Evolutionary conservation across 257 asterid genomes (phyloP).

Genomic region (Prunella vulgaris): DNA sequence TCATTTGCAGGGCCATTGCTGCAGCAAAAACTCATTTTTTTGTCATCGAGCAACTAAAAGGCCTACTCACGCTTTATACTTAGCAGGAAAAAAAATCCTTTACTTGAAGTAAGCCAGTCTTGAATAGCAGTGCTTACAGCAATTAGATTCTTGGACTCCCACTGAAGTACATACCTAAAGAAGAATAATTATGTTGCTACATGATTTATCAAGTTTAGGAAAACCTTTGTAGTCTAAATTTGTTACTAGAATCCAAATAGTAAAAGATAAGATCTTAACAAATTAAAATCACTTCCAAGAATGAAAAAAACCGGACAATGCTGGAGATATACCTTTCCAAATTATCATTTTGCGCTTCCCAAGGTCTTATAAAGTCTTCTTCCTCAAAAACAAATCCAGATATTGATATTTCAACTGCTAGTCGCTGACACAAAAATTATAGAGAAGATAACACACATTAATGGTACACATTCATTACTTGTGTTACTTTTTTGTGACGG

Average conservation of each 20-base stretch:
- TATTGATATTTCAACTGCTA: slow-evolving; percentile 83
- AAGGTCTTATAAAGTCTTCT: slow-evolving; percentile 77
- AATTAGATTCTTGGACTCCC: slow-evolving; percentile 86
- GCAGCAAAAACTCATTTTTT: slow-evolving; percentile 28
- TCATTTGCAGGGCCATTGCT: slow-evolving; percentile 74
- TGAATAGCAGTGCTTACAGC: slow-evolving; percentile 94
- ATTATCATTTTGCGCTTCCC: slow-evolving; percentile 74
- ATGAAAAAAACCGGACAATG: background rate
- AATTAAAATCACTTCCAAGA: slow-evolving; percentile 2
- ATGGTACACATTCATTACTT: too few species aligned
- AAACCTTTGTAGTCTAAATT: background rate
- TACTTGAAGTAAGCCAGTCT: slow-evolving; percentile 96
- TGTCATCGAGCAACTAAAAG: slow-evolving; percentile 19
- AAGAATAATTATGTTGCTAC: slow-evolving; percentile 10
- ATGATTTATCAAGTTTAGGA: slow-evolving; percentile 13
- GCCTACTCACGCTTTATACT: background rate
- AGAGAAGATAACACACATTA: too few species aligned
- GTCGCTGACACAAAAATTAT: slow-evolving; percentile 53
- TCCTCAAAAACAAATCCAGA: slow-evolving; percentile 88
- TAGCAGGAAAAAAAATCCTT: slow-evolving; percentile 28
- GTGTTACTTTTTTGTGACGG: too few species aligned
- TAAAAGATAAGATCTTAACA: background rate
- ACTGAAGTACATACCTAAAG: slow-evolving; percentile 76
- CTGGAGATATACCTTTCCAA: slow-evolving; percentile 59
- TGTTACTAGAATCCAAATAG: background rate